Evolutionary conservation across 371 early-diverging fungal genomes (phyloP), one percentile per base, ranked within the genome.

Genomic region (Mucor mucedo): DNA sequence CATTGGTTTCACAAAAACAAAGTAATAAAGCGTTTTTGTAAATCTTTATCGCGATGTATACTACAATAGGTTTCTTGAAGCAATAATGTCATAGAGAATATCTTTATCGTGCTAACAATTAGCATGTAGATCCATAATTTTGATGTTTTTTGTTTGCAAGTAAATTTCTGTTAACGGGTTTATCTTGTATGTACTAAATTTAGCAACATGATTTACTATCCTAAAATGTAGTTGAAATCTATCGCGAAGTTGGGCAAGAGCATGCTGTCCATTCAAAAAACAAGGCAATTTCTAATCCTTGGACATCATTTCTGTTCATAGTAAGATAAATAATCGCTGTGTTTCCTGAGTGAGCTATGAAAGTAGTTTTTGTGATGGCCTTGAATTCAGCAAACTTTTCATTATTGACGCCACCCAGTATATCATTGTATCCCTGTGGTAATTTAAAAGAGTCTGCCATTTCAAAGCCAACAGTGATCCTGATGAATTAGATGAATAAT

Each of bases 401-500:
- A 65, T 91, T 85, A 45, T 89, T 85, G 29, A 88, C 76, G 0
- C 97, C 97, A 45, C 95, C 97, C 44, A 99, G 77, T 40, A 99
- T 87, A 69, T 96, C 95, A 28, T 97, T 75, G 68, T 98, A 98
- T 65, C 98, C 99, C 69, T 93, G 93, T 2, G 98, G 91, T 42
- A 99, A 73, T 81, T 99, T 99, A 81, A 99, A 96, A 1, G 98
- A 98, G 21, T 21, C n/a, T n/a, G 96, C 97, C 75, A 91, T 83
- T 75, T 99, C 99, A 77, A 98, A 97, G 30, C 96, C 97, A 14
- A 99, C 91, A 33, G n/a, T n/a, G 93, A 93, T 2, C 99, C 99
- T 1, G 99, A 99, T 21, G 93, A 93, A 71, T 98, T 98, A 42
- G 94, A 93, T 97, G 99, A 66, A 99, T 86, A 52, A 95, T 76